These are phyloP conservation scores for Vitis labrusca DNA, from an alignment of 164 flowering plant genomes.

Conservation along the genomic window DNA sequence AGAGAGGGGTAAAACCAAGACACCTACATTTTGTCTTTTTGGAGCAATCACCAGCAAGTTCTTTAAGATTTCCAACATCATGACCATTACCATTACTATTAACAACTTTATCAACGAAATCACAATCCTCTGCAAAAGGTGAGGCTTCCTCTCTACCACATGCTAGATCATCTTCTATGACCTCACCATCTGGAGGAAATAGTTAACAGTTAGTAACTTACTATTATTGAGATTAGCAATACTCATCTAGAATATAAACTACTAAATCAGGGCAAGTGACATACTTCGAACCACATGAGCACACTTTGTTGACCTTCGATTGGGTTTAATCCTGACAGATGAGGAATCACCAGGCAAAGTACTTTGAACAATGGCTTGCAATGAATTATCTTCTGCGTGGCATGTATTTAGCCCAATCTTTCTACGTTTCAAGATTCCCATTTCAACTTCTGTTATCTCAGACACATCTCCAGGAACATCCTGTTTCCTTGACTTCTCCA, in stretches of 20 bases:
- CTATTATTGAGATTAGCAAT: background rate
- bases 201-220: background rate
- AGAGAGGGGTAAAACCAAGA: background rate
- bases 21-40: constrained; percentile 9
- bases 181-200: constrained; percentile 26
- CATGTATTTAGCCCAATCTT: constrained; percentile 17
- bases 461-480: constrained; percentile 18
- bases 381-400: constrained; percentile 11
- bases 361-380: constrained; percentile 12
- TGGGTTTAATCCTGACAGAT: constrained; percentile 13
- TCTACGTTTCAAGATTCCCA: constrained; percentile 12
- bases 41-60: constrained; percentile 9
- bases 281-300: constrained; percentile 34
- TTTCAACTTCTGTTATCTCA: constrained; percentile 22
- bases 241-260: background rate
- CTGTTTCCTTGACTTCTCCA: constrained; percentile 31
- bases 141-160: constrained; percentile 12
- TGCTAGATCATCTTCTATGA: constrained; percentile 13
- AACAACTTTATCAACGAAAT: constrained; percentile 20
- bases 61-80: constrained; percentile 19
- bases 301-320: constrained; percentile 17
- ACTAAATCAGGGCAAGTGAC: background rate
- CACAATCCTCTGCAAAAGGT: constrained; percentile 5
- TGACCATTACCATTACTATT: constrained; percentile 7
- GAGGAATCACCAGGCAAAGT: constrained; percentile 14